Evolutionary conservation across 495 filamentous ascomycete genomes (phyloP).

Genomic region (Neurospora hispaniola): DNA sequence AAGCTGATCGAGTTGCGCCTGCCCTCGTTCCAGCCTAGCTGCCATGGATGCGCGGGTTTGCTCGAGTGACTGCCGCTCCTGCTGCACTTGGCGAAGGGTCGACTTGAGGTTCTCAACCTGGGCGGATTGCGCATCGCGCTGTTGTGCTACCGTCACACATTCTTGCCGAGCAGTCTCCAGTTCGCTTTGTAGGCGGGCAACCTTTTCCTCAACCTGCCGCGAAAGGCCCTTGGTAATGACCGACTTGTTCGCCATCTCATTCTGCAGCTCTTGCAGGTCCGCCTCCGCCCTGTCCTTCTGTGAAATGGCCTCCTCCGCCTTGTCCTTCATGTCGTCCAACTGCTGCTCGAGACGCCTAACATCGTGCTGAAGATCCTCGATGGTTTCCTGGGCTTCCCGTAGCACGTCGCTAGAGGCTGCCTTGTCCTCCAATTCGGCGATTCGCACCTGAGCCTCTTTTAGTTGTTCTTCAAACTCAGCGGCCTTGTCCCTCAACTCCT

Average conservation of each 20-base stretch:
- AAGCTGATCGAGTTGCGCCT: constrained; percentile 41
- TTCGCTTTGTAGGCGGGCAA: constrained; percentile 53
- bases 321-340: constrained; percentile 47
- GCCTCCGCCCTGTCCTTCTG: constrained; percentile 48
- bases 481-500: constrained; percentile 35
- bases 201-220: constrained; percentile 64
- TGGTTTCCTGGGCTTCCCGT: constrained; percentile 43
- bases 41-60: constrained; percentile 44
- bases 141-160: constrained; percentile 37
- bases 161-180: constrained; percentile 49
- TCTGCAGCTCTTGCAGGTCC: constrained; percentile 55
- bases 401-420: constrained; percentile 42
- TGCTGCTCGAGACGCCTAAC: constrained; percentile 35
- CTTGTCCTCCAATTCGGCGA: constrained; percentile 52
- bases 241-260: constrained; percentile 71
- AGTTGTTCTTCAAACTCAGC: constrained; percentile 42
- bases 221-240: constrained; percentile 65
- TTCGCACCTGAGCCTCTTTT: constrained; percentile 45
- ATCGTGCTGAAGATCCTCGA: constrained; percentile 35
- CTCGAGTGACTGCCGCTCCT: constrained; percentile 45
- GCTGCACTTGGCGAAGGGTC: constrained; percentile 29
- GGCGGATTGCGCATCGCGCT: constrained; percentile 27
- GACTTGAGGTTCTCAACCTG: constrained; percentile 36
- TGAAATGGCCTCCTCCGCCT: constrained; percentile 50
- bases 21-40: constrained; percentile 45